Percentiles rank a stretch among this genome's conserved stretches.
Evolutionary conservation across 1,139 yeast genomes (phyloP).

Genomic region (Kodamaea arcana): DNA sequence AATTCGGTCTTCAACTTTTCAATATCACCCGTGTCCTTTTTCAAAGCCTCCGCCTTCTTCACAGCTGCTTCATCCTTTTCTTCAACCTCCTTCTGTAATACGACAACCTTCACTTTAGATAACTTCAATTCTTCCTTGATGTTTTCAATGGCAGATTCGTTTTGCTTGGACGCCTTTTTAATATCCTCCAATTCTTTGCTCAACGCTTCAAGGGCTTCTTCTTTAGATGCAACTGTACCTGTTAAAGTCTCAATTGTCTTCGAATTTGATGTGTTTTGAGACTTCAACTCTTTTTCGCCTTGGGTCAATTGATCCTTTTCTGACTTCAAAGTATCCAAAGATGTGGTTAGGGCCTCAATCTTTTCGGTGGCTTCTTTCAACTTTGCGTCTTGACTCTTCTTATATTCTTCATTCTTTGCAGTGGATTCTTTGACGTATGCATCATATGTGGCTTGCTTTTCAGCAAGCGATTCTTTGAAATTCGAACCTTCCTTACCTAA

Average conservation of each 20-base stretch:
- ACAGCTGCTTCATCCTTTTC: neutral
- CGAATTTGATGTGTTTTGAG: neutral
- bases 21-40: no score
- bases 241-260: neutral
- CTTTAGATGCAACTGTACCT: neutral
- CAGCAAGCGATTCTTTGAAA: neutral
- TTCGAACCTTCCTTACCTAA: neutral
- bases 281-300: neutral
- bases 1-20: neutral
- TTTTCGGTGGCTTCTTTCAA: neutral
- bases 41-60: conserved; percentile 3
- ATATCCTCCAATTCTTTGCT: neutral
- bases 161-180: neutral
- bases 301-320: conserved; percentile 1
- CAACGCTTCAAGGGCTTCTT: neutral
- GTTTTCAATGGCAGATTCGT: neutral
- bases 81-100: neutral
- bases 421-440: conserved; percentile 2
- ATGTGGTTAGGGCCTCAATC: neutral
- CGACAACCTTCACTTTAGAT: conserved; percentile 1
- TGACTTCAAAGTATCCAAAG: neutral
- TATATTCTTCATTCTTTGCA: neutral
- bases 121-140: neutral
- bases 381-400: neutral
- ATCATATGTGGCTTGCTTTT: conserved; percentile 1